Percentiles rank a stretch among this genome's conserved stretches.
phyloP scores from a whole-genome alignment of 2,329 filamentous ascomycete species.

The Arthroderma sp. region DNA sequence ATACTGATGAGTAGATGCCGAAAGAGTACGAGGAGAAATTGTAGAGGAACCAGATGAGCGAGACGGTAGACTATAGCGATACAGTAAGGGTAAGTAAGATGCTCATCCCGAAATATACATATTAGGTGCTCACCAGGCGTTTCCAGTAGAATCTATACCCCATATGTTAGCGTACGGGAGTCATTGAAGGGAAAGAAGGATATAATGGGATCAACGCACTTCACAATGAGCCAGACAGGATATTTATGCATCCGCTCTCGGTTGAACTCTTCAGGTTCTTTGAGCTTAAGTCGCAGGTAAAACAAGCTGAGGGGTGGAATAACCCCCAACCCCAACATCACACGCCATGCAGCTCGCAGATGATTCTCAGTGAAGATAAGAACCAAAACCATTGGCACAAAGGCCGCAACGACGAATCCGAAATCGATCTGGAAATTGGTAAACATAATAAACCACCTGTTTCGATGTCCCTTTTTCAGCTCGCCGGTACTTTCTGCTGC shows the following conservation, averaged over 20 bases:
- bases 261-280: constrained; percentile 67
- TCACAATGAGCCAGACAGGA: constrained; percentile 38
- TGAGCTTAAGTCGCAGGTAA: constrained; percentile 56
- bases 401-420: constrained; percentile 68
- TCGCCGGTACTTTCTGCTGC: constrained; percentile 75
- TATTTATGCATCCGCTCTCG: constrained; percentile 55
- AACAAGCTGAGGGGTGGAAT: constrained; percentile 64
- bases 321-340: constrained; percentile 63
- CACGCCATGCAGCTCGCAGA: constrained; percentile 65
- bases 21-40: constrained; percentile 80
- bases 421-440: constrained; percentile 80
- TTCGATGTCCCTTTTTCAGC: constrained; percentile 65
- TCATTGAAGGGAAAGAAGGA: constrained; percentile 15
- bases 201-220: constrained; percentile 18
- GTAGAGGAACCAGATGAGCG: constrained; percentile 74
- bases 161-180: constrained; percentile 39
- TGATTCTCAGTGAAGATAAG: constrained; percentile 49
- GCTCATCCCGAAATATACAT: neutral
- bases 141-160: constrained; percentile 55
- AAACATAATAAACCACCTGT: constrained; percentile 83
- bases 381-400: constrained; percentile 58
- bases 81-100: neutral
- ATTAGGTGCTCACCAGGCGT: constrained; percentile 38
- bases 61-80: constrained; percentile 40
- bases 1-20: constrained; percentile 64